Percentiles rank a stretch among this genome's conserved stretches.
These are phyloP conservation scores for Evernia prunastri DNA, from an alignment of 495 filamentous ascomycete genomes.

Conservation along the genomic window DNA sequence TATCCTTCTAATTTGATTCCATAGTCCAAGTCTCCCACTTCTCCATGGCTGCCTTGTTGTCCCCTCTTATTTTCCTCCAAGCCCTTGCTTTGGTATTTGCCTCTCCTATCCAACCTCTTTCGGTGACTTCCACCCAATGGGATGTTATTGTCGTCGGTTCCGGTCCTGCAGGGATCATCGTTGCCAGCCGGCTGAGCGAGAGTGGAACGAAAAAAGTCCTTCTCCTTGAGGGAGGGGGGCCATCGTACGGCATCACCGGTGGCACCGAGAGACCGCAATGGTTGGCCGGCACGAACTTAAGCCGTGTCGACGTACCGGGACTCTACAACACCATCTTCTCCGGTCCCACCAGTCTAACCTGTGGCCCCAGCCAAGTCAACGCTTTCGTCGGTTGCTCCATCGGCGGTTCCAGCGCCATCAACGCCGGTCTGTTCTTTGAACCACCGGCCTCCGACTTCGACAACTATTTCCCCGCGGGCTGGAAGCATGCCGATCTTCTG, in stretches of 20 bases:
- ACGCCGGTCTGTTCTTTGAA: conserved; percentile 53
- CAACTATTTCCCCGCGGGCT: conserved; percentile 64
- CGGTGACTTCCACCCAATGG: background rate
- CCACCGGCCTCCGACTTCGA: conserved; percentile 60
- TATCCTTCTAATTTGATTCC: background rate
- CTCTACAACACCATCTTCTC: conserved; percentile 66
- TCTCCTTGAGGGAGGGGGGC: conserved; percentile 17
- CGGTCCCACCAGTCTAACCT: conserved; percentile 52
- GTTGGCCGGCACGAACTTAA: conserved; percentile 59
- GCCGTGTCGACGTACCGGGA: conserved; percentile 74
- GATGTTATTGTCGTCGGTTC: conserved; percentile 18
- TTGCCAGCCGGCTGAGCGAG: conserved; percentile 16
- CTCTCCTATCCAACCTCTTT: background rate
- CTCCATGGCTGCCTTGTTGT: background rate
- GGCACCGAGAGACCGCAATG: conserved; percentile 52
- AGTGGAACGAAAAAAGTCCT: conserved; percentile 10
- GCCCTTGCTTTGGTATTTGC: background rate
- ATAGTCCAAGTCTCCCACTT: background rate
- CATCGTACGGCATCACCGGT: conserved; percentile 17
- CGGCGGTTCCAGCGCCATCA: conserved; percentile 70
- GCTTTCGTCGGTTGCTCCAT: conserved; percentile 58
- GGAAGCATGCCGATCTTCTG: conserved; percentile 59
- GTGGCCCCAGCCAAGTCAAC: conserved; percentile 56
- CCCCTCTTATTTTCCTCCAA: background rate
- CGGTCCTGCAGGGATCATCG: conserved; percentile 17